phyloP scores from a whole-genome alignment of 2,329 filamentous ascomycete genomes.

The Blumeriella jaapii region DNA sequence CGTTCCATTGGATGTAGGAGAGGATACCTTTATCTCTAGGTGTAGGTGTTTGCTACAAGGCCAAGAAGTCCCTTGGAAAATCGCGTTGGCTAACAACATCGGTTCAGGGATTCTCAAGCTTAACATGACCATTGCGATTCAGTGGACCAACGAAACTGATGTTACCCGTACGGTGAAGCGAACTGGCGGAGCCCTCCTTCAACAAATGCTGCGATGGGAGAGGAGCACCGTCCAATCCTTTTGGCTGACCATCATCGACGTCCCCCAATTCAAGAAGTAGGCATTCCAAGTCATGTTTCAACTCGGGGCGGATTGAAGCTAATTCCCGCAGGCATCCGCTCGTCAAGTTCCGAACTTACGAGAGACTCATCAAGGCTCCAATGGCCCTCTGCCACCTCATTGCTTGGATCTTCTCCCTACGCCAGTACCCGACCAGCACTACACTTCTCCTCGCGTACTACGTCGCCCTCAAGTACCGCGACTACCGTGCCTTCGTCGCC shows the following conservation, averaged over 20 bases:
- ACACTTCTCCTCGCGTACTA: not conserved
- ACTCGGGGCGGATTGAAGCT: not conserved
- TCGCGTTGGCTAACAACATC: too few relatives aligned
- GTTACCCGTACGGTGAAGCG: not conserved
- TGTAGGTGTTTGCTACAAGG: too few relatives aligned
- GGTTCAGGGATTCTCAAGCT: conserved; percentile 3
- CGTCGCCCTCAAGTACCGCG: not conserved
- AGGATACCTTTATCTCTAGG: conserved; percentile 2
- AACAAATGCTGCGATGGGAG: conserved; percentile 4
- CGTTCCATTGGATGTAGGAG: not conserved
- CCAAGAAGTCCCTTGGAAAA: too few relatives aligned
- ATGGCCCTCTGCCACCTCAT: not conserved
- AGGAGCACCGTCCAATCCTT: conserved; percentile 4
- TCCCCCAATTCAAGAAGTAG: conserved; percentile 2
- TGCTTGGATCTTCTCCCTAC: not conserved
- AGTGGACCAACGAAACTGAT: not conserved
- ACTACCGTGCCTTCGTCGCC: not conserved
- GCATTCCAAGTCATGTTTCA: not conserved
- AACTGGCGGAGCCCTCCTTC: not conserved
- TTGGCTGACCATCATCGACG: not conserved
- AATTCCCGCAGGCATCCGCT: not conserved
- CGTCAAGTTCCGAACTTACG: not conserved
- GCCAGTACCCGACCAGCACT: not conserved
- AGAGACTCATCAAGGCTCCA: conserved; percentile 1
- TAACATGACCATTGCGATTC: not conserved